Evolutionary conservation across 768 basidiomycete species (phyloP).

Genomic region (Termitomyces bulborhizus): DNA sequence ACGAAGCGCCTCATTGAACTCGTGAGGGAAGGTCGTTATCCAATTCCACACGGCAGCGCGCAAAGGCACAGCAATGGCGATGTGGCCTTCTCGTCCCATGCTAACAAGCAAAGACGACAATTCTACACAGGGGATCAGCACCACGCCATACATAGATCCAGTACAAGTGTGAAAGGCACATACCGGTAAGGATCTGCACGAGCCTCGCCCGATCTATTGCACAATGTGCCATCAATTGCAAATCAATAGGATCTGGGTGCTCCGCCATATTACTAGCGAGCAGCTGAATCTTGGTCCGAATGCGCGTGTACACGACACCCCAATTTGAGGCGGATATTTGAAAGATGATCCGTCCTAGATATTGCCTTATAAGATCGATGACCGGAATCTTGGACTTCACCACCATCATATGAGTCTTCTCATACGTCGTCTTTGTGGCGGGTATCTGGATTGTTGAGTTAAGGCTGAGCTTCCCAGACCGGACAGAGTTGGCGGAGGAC

Average conservation of each 20-base stretch:
- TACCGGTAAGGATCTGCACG: slow-evolving; percentile 64
- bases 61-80: slow-evolving; percentile 65
- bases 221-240: slow-evolving; percentile 74
- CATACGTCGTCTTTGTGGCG: slow-evolving; percentile 38
- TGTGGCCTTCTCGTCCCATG: slow-evolving; percentile 70
- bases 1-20: slow-evolving; percentile 70
- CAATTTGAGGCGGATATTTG: slow-evolving; percentile 88
- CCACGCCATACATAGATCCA: background rate
- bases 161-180: slow-evolving; percentile 10
- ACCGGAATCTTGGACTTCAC: slow-evolving; percentile 49
- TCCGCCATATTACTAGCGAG: slow-evolving; percentile 43
- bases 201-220: slow-evolving; percentile 67
- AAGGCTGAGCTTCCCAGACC: slow-evolving; percentile 28
- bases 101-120: slow-evolving; percentile 77
- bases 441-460: slow-evolving; percentile 36
- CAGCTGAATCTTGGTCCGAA: slow-evolving; percentile 62
- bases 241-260: slow-evolving; percentile 61
- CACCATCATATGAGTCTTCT: slow-evolving; percentile 58
- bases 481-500: slow-evolving; percentile 36
- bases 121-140: slow-evolving; percentile 36
- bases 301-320: slow-evolving; percentile 64
- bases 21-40: slow-evolving; percentile 72
- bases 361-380: slow-evolving; percentile 60
- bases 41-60: slow-evolving; percentile 86
- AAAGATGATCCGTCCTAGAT: slow-evolving; percentile 74